Evolutionary conservation across 2,329 filamentous ascomycete species (phyloP), one percentile per base, ranked within the genome.

Genomic region (Dactylellina cionopaga): DNA sequence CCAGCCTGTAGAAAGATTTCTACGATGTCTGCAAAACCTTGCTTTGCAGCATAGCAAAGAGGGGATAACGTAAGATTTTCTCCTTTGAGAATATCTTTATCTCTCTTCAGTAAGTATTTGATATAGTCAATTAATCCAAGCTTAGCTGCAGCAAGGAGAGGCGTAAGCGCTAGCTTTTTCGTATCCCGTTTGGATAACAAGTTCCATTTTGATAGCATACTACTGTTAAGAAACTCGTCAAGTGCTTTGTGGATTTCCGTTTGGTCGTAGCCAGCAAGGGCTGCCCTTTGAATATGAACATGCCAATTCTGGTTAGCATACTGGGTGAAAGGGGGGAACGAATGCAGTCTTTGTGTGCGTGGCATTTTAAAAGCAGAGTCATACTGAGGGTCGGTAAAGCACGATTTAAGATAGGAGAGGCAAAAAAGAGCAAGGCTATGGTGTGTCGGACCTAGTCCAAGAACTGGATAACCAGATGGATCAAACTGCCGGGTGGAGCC

Each of bases 41-140:
- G 19, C 52, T 4, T 44, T 24, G n/a, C 69, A 31, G 75, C 76
- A 75, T 24, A 47, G 62, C 37, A 46, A 52, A 55, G 75, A 71
- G 46, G 56, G 29, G 27, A 33, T 33, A 13, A 44, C 35, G 74
- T 65, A 17, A 75, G 68, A 3, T 58, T 33, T 10, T 55, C 59
- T 15, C 44, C 69, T 29, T 77, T 75, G 22, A 62, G 56, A 31
- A 41, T 44, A 49, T 52, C 75, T 17, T 72, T 70, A 13, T 63
- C 56, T 7, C 62, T 64, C 73, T 46, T 77, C 58, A 35, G 75
- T 39, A 62, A 76, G 74, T 44, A 74, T 68, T 60, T 75, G 44
- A 29, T 64, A 54, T 62, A 77, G 43, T 49, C 56, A 60, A 27
- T 63, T 35, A 59, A 15, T 25, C 41, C 25, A 15, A 59, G 55